These are phyloP conservation scores for Aurinia saxatilis DNA, from an alignment of 345 rosid genomes.

Conservation along the genomic window DNA sequence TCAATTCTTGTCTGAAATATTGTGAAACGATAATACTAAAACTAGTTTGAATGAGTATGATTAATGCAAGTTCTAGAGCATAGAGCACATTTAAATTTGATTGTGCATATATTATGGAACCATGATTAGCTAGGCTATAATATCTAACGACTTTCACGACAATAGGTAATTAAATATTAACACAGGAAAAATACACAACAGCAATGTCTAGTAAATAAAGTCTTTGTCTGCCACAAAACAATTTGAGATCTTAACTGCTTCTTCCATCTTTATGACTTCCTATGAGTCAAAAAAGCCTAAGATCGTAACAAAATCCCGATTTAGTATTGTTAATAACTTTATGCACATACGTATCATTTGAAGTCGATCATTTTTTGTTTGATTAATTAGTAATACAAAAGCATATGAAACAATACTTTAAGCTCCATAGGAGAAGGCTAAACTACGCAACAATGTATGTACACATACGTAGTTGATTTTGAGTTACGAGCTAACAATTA, in stretches of 20 bases:
- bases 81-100: neutral
- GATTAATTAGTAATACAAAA: neutral
- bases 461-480: neutral
- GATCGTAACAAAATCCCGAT: conserved; percentile 16
- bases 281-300: conserved; percentile 4
- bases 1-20: too few species aligned
- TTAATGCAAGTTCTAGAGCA: neutral
- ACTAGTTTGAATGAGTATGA: too few species aligned
- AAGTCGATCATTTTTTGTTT: neutral
- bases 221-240: conserved; percentile 31
- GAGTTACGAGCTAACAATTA: neutral
- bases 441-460: neutral
- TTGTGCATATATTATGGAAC: neutral
- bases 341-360: neutral
- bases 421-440: neutral
- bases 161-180: conserved; percentile 11
- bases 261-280: conserved; percentile 11
- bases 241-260: conserved; percentile 22
- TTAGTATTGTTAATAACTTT: neutral
- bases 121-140: conserved; percentile 7
- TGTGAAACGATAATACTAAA: too few species aligned
- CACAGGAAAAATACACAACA: neutral
- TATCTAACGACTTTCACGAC: conserved; percentile 14
- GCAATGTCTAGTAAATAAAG: conserved; percentile 11
- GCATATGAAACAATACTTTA: neutral